Percentiles rank a stretch among this genome's conserved stretches.
These are phyloP conservation scores for Rubia peregrina DNA, from an alignment of 305 asterid species.

Conservation along the genomic window DNA sequence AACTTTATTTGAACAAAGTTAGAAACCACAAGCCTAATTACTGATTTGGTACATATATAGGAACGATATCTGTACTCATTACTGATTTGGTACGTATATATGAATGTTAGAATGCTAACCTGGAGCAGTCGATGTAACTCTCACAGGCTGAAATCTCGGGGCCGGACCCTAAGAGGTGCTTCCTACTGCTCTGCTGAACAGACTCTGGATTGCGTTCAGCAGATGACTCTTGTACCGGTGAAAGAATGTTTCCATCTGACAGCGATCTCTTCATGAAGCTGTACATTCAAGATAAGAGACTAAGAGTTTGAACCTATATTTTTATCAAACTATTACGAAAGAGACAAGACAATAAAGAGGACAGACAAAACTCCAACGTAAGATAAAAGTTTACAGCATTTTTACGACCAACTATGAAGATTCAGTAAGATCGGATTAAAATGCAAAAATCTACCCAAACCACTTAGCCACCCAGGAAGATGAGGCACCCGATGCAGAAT, in stretches of 20 bases:
- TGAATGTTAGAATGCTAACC: slow-evolving; percentile 28
- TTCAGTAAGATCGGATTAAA: background rate
- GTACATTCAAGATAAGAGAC: slow-evolving; percentile 19
- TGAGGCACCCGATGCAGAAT: slow-evolving; percentile 1
- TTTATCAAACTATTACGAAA: background rate
- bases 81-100: too few species aligned
- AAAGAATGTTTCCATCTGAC: slow-evolving; percentile 77
- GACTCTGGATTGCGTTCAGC: slow-evolving; percentile 34
- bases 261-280: slow-evolving; percentile 83
- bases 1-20: too few species aligned
- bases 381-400: too few species aligned
- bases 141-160: slow-evolving; percentile 63
- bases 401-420: background rate
- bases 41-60: too few species aligned
- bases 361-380: too few species aligned
- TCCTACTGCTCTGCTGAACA: slow-evolving; percentile 31
- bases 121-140: slow-evolving; percentile 41
- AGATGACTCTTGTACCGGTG: slow-evolving; percentile 44
- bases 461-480: background rate
- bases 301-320: background rate
- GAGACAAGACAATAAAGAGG: background rate
- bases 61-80: too few species aligned
- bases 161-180: slow-evolving; percentile 51
- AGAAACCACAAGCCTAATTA: too few species aligned
- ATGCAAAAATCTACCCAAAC: slow-evolving; percentile 4